A percentile compares a stretch with the other conserved stretches of the same genome.
Conservation (phyloP, 116 monocot genomes). For the Dioscorea cayenensis region DNA sequence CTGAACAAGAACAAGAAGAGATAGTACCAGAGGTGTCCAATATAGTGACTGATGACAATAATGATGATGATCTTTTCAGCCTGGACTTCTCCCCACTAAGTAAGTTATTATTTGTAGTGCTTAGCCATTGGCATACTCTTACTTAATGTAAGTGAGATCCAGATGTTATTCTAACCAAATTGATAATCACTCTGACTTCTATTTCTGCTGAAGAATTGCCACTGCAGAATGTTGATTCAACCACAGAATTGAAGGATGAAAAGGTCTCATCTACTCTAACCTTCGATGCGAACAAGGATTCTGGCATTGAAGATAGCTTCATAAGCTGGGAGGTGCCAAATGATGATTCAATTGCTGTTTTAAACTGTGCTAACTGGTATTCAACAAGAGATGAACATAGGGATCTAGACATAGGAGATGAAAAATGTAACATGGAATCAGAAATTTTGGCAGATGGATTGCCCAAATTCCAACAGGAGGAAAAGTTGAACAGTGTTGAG, state of each 20-base stretch:
- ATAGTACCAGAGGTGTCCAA: background rate
- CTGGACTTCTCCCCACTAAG: slow-evolving; percentile 24
- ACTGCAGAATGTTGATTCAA: background rate
- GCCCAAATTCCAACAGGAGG: background rate
- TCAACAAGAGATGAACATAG: background rate
- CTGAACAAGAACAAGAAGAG: slow-evolving; percentile 2
- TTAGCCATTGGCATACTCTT: too few relatives aligned
- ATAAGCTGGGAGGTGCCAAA: background rate
- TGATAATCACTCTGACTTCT: background rate
- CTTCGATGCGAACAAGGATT: background rate
- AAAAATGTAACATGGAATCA: background rate
- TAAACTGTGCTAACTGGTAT: background rate
- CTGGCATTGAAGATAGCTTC: background rate
- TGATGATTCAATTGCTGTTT: background rate
- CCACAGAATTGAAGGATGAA: background rate
- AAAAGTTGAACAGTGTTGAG: background rate
- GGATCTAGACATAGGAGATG: background rate
- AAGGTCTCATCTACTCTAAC: background rate
- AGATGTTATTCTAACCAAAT: too few relatives aligned
- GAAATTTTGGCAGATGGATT: background rate
- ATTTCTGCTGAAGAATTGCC: background rate
- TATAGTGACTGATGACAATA: slow-evolving; percentile 13
- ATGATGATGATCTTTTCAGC: slow-evolving; percentile 42
- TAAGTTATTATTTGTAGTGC: slow-evolving; percentile 9
- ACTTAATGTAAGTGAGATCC: too few relatives aligned